phyloP scores from a whole-genome alignment of 495 filamentous ascomycete genomes.

The Annulohypoxylon stygium region DNA sequence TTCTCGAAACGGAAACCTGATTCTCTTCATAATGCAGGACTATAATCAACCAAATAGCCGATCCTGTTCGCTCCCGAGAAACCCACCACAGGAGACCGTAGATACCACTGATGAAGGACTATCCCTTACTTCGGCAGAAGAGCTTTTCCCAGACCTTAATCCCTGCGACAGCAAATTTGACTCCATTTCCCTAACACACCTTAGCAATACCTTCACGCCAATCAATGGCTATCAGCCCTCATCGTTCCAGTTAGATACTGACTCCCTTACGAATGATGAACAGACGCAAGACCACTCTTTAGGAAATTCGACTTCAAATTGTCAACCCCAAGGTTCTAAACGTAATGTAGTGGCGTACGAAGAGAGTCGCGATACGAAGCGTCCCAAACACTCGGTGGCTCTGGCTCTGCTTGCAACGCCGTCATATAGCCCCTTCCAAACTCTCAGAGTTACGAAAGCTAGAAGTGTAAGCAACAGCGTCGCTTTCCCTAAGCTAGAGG shows the following conservation, averaged over 20 bases:
- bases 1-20: neutral
- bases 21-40: neutral
- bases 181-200: neutral
- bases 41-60: neutral
- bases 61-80: neutral
- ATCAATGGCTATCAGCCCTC: conserved; percentile 9
- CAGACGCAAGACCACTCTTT: neutral
- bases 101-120: neutral
- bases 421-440: conserved; percentile 29
- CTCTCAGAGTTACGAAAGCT: conserved; percentile 38
- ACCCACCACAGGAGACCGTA: neutral
- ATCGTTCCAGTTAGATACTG: neutral
- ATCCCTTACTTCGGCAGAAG: neutral
- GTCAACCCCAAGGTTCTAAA: conserved; percentile 18
- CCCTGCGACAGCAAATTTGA: neutral
- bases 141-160: neutral
- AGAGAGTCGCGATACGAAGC: conserved; percentile 10
- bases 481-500: neutral
- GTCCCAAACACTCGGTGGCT: conserved; percentile 9
- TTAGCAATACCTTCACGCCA: conserved; percentile 3
- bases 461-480: neutral
- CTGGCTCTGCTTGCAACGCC: conserved; percentile 15
- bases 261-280: neutral
- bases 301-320: neutral
- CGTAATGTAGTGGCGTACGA: conserved; percentile 16